phyloP scores from a whole-genome alignment of 2,329 filamentous ascomycete genomes.

The Claviceps monticola region DNA sequence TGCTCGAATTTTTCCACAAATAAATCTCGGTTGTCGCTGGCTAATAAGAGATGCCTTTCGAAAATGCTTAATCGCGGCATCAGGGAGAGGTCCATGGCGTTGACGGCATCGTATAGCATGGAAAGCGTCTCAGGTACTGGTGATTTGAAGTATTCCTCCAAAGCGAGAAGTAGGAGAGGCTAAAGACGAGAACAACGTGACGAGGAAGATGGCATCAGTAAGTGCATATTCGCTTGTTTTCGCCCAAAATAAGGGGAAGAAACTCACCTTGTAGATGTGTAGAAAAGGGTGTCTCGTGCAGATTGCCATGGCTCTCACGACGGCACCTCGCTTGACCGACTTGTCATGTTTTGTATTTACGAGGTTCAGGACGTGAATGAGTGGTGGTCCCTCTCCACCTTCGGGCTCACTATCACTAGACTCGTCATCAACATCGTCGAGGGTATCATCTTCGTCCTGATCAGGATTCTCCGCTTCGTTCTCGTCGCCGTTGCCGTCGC shows the following conservation, averaged over 20 bases:
- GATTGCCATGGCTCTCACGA: conserved; percentile 98
- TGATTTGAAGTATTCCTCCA: conserved; percentile 94
- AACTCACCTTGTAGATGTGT: conserved; percentile 85
- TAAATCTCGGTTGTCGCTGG: conserved; percentile 86
- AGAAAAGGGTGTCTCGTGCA: conserved; percentile 95
- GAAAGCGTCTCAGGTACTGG: conserved; percentile 79
- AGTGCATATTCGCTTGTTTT: not conserved
- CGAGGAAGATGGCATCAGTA: not conserved
- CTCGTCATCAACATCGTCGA: conserved; percentile 38
- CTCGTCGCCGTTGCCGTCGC: not conserved
- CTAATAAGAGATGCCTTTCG: conserved; percentile 74
- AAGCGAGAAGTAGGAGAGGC: conserved; percentile 76
- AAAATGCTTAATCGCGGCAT: conserved; percentile 76
- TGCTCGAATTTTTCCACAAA: conserved; percentile 96
- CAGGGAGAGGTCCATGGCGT: conserved; percentile 89
- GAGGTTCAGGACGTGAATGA: conserved; percentile 94
- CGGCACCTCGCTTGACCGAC: conserved; percentile 78
- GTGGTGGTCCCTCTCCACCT: conserved; percentile 67
- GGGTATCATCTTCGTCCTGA: conserved; percentile 35
- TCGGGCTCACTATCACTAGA: conserved; percentile 50
- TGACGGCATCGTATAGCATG: conserved; percentile 81
- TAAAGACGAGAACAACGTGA: conserved; percentile 18
- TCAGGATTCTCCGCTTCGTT: conserved; percentile 27
- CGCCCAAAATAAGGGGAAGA: not conserved
- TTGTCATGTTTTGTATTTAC: conserved; percentile 98